Conservation (phyloP, 768 basidiomycete species). For the Phlegmacium glaucopus region DNA sequence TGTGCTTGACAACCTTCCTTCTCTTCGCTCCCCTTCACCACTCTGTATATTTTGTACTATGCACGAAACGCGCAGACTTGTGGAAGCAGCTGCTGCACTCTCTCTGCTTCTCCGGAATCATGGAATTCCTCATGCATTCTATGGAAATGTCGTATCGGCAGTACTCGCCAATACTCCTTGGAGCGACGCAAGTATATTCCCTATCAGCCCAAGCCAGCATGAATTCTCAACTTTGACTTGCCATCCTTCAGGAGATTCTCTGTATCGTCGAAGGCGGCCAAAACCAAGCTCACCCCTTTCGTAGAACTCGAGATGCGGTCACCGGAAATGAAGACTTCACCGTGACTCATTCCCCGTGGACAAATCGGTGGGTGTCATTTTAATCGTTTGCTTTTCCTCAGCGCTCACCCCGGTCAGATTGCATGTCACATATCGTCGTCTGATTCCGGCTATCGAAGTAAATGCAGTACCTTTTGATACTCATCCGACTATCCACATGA, state of each 20-base stretch:
- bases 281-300: conserved; percentile 63
- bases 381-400: conserved; percentile 1
- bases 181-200: conserved; percentile 52
- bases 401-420: conserved; percentile 40
- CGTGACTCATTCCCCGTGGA: conserved; percentile 78
- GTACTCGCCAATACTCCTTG: conserved; percentile 62
- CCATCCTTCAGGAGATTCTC: conserved; percentile 64
- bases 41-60: conserved; percentile 35
- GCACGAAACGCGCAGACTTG: conserved; percentile 70
- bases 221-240: conserved; percentile 1
- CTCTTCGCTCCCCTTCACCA: conserved; percentile 20
- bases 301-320: conserved; percentile 75
- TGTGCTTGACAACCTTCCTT: conserved; percentile 34
- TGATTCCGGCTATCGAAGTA: conserved; percentile 78
- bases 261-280: conserved; percentile 81
- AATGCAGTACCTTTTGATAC: conserved; percentile 20
- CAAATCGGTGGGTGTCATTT: conserved; percentile 56
- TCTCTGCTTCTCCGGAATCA: conserved; percentile 56
- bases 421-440: conserved; percentile 70
- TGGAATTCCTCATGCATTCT: conserved; percentile 75
- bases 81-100: conserved; percentile 76
- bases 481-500: conserved; percentile 7
- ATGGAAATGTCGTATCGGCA: conserved; percentile 72
- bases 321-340: conserved; percentile 62
- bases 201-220: neutral